Conservation (phyloP, 2,329 filamentous ascomycete genomes). For the Botryotinia globosa region DNA sequence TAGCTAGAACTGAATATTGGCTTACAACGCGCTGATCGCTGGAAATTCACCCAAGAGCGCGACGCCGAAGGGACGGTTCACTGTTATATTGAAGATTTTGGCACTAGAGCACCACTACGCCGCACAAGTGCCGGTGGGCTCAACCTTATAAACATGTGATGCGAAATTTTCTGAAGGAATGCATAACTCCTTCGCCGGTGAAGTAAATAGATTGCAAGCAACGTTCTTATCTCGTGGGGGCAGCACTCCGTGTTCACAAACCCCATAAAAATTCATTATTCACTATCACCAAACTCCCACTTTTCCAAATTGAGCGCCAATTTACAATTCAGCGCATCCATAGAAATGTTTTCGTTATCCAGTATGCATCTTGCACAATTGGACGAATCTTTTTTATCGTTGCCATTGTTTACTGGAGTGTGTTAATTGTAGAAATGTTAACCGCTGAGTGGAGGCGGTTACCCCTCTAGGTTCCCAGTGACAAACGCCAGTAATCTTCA, state of each 20-base stretch:
- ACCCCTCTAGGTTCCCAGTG: constrained; percentile 5
- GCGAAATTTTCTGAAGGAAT: background rate
- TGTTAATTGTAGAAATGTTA: background rate
- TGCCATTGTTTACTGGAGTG: constrained; percentile 1
- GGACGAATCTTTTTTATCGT: background rate
- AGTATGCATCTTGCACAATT: constrained; percentile 13
- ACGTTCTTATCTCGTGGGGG: background rate
- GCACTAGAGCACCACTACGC: background rate
- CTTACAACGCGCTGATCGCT: background rate
- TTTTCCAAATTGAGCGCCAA: constrained; percentile 7
- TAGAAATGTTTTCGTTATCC: background rate
- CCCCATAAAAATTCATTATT: constrained; percentile 1
- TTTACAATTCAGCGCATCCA: constrained; percentile 7
- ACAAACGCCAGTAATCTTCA: constrained; percentile 13
- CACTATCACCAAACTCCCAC: background rate
- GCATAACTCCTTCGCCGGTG: background rate
- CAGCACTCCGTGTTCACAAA: constrained; percentile 4
- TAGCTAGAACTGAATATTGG: background rate
- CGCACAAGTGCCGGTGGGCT: background rate
- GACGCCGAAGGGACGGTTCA: background rate
- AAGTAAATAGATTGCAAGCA: background rate
- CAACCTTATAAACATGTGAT: background rate
- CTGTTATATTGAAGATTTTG: background rate
- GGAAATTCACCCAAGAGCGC: background rate
- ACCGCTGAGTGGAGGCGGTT: constrained; percentile 14